phyloP scores from a whole-genome alignment of 768 basidiomycete genomes.

The Psilocybe sp. region DNA sequence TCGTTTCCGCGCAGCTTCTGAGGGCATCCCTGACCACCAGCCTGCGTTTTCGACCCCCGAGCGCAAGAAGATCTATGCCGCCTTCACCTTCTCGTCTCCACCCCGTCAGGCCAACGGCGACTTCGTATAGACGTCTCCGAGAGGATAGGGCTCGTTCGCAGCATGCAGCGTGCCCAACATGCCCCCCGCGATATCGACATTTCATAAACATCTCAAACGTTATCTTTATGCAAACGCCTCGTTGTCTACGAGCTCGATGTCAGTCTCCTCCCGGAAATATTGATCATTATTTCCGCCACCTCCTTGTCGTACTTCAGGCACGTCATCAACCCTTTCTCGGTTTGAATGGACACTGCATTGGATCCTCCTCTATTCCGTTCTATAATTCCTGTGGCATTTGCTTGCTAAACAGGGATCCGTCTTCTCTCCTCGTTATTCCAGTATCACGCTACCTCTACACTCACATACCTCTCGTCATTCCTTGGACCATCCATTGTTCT shows the following conservation, averaged over 20 bases:
- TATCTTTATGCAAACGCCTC: background rate
- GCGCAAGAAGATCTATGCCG: constrained; percentile 66
- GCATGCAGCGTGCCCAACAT: background rate
- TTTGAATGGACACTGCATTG: no score
- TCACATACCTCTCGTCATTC: no score
- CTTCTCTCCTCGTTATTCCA: no score
- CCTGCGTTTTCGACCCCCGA: constrained; percentile 68
- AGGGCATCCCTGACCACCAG: constrained; percentile 25
- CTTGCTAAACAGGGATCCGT: no score
- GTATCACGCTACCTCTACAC: no score
- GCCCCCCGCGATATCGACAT: background rate
- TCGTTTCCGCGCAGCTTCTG: constrained; percentile 21
- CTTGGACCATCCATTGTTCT: no score
- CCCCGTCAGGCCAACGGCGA: background rate
- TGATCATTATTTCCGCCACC: no score
- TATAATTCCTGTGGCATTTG: no score
- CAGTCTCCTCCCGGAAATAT: no score
- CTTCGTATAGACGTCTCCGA: constrained; percentile 11
- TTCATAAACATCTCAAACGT: background rate
- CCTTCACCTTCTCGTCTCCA: constrained; percentile 72
- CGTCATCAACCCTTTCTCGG: no score
- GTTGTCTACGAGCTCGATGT: background rate
- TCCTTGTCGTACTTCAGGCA: no score
- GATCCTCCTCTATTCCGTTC: no score
- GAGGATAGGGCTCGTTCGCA: background rate